Evolutionary conservation across 164 flowering plant genomes (phyloP).

Genomic region (Magnolia sinica): DNA sequence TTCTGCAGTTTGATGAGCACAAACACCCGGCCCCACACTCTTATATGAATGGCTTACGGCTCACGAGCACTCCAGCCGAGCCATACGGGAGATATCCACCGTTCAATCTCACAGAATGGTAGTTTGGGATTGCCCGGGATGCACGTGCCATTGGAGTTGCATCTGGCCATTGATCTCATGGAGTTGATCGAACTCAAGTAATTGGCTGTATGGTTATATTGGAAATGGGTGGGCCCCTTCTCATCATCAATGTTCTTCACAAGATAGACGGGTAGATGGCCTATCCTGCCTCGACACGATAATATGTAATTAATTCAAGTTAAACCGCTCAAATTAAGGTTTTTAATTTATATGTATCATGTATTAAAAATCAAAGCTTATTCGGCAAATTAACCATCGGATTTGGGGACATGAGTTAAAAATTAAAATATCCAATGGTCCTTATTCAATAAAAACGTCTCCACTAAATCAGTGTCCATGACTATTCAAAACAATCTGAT

Average conservation of each 20-base stretch:
- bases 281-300: slow-evolving; percentile 22
- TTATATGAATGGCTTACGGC: slow-evolving; percentile 27
- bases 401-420: too few species aligned
- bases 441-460: too few species aligned
- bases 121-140: slow-evolving; percentile 14
- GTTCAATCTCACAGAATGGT: slow-evolving; percentile 33
- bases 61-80: slow-evolving; percentile 32
- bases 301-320: too few species aligned
- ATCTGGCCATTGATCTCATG: slow-evolving; percentile 19
- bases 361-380: too few species aligned
- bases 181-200: slow-evolving; percentile 14
- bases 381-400: too few species aligned
- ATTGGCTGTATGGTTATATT: slow-evolving; percentile 17
- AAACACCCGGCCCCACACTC: slow-evolving; percentile 50
- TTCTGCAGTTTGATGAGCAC: slow-evolving; percentile 48
- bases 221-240: slow-evolving; percentile 41
- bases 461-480: too few species aligned
- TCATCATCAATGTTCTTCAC: slow-evolving; percentile 52
- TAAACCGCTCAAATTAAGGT: too few species aligned
- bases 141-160: slow-evolving; percentile 28
- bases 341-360: too few species aligned
- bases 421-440: too few species aligned
- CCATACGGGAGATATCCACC: slow-evolving; percentile 37
- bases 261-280: slow-evolving; percentile 41
- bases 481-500: too few species aligned